These are phyloP conservation scores for Salix viminalis DNA, from an alignment of 345 rosid genomes.

Conservation along the genomic window DNA sequence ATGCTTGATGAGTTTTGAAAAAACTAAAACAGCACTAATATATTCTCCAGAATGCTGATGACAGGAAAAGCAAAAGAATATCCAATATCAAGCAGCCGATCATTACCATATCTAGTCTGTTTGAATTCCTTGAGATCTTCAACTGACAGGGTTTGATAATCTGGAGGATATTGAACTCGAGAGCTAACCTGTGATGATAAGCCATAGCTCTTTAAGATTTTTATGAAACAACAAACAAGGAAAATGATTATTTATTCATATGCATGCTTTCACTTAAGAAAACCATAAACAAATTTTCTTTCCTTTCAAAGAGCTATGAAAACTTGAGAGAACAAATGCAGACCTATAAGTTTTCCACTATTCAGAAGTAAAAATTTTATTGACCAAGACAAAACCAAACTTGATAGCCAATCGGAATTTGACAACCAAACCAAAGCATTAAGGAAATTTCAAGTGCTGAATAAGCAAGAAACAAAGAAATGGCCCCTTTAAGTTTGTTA, in stretches of 20 bases:
- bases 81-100: conserved; percentile 3
- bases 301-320: neutral
- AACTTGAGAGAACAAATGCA: neutral
- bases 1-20: neutral
- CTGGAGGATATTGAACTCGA: conserved; percentile 90
- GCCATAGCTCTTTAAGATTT: neutral
- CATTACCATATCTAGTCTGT: conserved; percentile 94
- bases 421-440: neutral
- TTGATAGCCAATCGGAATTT: neutral
- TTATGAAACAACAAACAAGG: neutral
- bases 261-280: neutral
- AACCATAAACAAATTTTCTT: neutral
- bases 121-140: conserved; percentile 98
- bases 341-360: neutral
- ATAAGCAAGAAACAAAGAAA: neutral
- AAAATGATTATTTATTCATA: neutral
- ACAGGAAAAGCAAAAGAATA: conserved; percentile 4
- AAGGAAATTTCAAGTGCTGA: neutral
- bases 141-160: conserved; percentile 75
- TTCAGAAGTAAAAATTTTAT: neutral
- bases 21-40: neutral
- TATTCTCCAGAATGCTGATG: neutral
- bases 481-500: neutral
- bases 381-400: neutral
- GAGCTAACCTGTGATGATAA: conserved; percentile 68